Evolutionary conservation across 305 asterid species (phyloP).

Genomic region (Solanum hybrid): DNA sequence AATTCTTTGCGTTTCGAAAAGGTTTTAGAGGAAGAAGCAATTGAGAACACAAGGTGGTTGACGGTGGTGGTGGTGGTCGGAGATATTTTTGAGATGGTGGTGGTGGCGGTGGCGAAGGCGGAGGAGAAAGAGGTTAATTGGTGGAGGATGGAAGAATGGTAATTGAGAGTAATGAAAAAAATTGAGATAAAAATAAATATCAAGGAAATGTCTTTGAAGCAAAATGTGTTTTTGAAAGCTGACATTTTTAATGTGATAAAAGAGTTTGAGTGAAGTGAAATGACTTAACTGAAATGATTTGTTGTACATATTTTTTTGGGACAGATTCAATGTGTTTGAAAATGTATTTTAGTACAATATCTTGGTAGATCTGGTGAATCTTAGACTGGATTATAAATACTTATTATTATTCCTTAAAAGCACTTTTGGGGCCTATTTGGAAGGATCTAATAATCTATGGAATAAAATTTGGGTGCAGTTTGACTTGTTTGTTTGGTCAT

Average conservation of each 20-base stretch:
- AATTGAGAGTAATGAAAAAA: neutral
- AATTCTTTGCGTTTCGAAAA: neutral
- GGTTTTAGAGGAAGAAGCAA: slow-evolving; percentile 11
- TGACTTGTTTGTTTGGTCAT: neutral
- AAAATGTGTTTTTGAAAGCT: neutral
- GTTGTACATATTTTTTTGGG: neutral
- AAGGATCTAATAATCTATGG: neutral
- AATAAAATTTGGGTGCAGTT: neutral
- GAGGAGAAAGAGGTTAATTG: neutral
- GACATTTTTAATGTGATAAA: neutral
- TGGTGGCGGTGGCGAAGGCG: neutral
- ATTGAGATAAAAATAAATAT: neutral
- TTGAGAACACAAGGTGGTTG: neutral
- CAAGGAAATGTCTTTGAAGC: slow-evolving; percentile 3
- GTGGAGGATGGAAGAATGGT: neutral
- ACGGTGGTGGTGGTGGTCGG: neutral
- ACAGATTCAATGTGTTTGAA: neutral
- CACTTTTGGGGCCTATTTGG: neutral
- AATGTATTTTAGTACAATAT: neutral
- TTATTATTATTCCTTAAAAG: neutral
- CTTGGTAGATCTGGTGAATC: neutral
- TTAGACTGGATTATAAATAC: neutral
- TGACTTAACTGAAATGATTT: neutral
- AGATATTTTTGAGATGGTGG: neutral
- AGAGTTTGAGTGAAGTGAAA: neutral